phyloP scores from a whole-genome alignment of 1,284 basidiomycete species.

The Moesziomyces sp. region DNA sequence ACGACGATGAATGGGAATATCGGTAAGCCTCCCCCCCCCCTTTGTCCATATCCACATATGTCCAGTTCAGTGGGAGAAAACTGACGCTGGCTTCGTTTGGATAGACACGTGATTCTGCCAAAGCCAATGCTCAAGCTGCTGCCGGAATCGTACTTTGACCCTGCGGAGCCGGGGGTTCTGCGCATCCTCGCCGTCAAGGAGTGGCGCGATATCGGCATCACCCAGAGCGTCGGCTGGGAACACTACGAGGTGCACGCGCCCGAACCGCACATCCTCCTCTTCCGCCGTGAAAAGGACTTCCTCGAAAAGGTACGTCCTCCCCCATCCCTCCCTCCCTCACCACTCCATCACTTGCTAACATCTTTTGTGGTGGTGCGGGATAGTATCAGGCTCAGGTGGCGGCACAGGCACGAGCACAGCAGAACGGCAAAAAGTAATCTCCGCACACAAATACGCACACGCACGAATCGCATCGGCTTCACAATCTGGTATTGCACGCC shows the following conservation, averaged over 20 bases:
- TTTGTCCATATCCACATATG: too few species aligned
- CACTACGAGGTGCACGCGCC: slow-evolving; percentile 88
- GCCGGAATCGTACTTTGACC: slow-evolving; percentile 71
- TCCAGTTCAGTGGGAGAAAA: too few species aligned
- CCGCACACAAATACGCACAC: neutral
- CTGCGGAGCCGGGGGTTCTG: slow-evolving; percentile 80
- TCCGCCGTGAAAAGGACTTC: slow-evolving; percentile 70
- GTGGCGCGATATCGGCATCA: slow-evolving; percentile 95
- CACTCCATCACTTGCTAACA: neutral
- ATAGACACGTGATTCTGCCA: slow-evolving; percentile 64
- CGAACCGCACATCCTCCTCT: slow-evolving; percentile 72
- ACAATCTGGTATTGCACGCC: too few species aligned
- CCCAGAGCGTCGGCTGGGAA: slow-evolving; percentile 94
- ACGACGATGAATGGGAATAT: slow-evolving; percentile 74
- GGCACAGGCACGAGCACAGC: slow-evolving; percentile 8
- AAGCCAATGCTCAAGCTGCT: slow-evolving; percentile 67
- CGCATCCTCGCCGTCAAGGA: slow-evolving; percentile 85
- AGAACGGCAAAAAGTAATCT: slow-evolving; percentile 28
- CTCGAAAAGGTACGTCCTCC: slow-evolving; percentile 61
- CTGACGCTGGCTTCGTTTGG: too few species aligned
- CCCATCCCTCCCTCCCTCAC: neutral
- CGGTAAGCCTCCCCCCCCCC: slow-evolving; percentile 63
- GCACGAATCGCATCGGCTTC: neutral
- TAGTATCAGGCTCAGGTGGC: slow-evolving; percentile 29
- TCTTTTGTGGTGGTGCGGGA: too few species aligned